These are phyloP conservation scores for Cercospora beticola DNA, from an alignment of 2,329 filamentous ascomycete species.

Conservation along the genomic window DNA sequence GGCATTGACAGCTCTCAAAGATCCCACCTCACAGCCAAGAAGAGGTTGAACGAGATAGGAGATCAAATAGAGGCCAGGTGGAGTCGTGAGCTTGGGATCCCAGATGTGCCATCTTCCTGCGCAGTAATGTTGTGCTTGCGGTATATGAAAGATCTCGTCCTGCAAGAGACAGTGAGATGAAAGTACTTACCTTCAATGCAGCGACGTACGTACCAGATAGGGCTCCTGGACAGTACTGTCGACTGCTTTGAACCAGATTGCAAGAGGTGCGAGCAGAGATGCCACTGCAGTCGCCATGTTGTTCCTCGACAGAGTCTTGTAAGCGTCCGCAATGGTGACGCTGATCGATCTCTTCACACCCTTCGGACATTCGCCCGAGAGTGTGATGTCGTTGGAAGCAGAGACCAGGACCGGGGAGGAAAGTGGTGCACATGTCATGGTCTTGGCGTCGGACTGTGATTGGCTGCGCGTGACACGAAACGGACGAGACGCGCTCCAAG, in stretches of 20 bases:
- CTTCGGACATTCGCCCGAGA: neutral
- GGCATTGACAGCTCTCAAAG: slow-evolving; percentile 43
- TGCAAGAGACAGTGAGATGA: slow-evolving; percentile 41
- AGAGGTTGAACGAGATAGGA: slow-evolving; percentile 41
- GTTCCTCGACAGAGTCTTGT: neutral
- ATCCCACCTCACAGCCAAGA: slow-evolving; percentile 43
- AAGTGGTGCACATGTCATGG: neutral
- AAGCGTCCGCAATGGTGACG: neutral
- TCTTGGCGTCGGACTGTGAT: neutral
- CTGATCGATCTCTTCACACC: neutral
- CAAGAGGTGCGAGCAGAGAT: slow-evolving; percentile 26
- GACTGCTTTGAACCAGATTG: slow-evolving; percentile 41
- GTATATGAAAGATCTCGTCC: slow-evolving; percentile 88
- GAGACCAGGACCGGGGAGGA: neutral
- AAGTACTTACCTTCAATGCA: slow-evolving; percentile 23
- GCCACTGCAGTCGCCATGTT: slow-evolving; percentile 27
- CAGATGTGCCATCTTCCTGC: slow-evolving; percentile 70
- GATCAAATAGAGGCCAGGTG: slow-evolving; percentile 67
- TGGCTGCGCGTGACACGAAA: slow-evolving; percentile 7
- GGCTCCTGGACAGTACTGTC: slow-evolving; percentile 54
- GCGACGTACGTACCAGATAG: slow-evolving; percentile 53
- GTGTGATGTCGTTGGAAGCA: neutral
- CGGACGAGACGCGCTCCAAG: neutral
- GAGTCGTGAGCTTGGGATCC: slow-evolving; percentile 97
- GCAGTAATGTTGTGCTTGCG: slow-evolving; percentile 88